Evolutionary conservation across 148 eudicot species (phyloP), one percentile per base, ranked within the genome.

Genomic region (Persicaria tinctoria): DNA sequence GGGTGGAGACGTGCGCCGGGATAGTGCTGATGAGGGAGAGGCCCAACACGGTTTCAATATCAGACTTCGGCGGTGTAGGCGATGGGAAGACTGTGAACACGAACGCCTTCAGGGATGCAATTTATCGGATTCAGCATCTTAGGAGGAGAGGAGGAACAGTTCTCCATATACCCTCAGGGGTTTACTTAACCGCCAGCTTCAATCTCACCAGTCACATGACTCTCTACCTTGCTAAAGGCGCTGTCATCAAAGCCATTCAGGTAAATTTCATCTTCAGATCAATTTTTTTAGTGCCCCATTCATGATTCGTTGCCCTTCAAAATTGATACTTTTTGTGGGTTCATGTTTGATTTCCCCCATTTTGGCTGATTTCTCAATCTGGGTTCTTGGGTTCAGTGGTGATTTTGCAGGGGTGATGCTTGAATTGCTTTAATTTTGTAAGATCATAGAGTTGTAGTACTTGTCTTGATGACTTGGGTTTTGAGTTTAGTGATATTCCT

Each of bases 151-250:
- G 91, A 1, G 99, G 97, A 12, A 84, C 97, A 16, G 62, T 90
- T 18, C 82, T 96, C 76, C 92, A 89, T 74, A 51, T 96, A 70
- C 99, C 99, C 68, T 51, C 90, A 1, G 99, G 99, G 6, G 94
- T 83, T 51, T 96, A 80, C 72, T 82, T 96, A 59, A 96, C 99
- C 3, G 94, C 50, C 51, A 76, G 85, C 45, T 96, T 96, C 75
- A 90, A 90, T 76, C 87, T 96, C 17, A 96, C 99, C 2, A 96
- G 99, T 48, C 92, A 80, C 63, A 92, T 96, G 97, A 96, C 99
- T 41, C 92, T 96, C 45, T 96, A 78, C 79, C 86, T 96, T 86
- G 93, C 97, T 68, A 74, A 49, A 17, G 97, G 90, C 62, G 97
- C 99, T 71, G 90, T 89, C 38, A 92, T 96, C 83, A 89, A 82